Base-by-base conservation (phyloP, 257 asterid species). In the Fraxinus cuspidata region DNA sequence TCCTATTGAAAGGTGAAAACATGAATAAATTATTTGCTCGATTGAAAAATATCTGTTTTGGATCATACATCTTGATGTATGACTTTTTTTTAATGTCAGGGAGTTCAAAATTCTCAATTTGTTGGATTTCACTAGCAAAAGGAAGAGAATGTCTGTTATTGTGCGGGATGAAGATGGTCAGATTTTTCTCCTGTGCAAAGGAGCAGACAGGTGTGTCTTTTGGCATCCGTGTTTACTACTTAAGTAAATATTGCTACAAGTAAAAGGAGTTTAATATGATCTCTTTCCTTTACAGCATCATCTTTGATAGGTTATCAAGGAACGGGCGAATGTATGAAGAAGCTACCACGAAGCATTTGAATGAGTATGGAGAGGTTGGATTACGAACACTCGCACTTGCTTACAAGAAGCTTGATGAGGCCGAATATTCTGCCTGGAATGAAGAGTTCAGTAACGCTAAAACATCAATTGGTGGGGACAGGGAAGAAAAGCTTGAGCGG, bases 121-220 rank as follows among this genome's bases (percentile, higher is more conserved):
- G 86, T 80, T 94, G 90, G 96, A 94, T 81, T 94, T 92, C 87
- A 92, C 98, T 49, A 94, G 98, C 96, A 90, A 94, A 82, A 88
- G 98, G 90, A 94, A 94, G 89, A 85, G 98, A 80, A 94, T 94
- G 98, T 91, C 98, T 82, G 94, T 90, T 67, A 90, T 94, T 78
- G 79, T 94, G 68, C 88, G 83, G 80, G 98, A 91, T 70, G 97
- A 90, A 81, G 77, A 83, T 25, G 96, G 87, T 23, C 95, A 94
- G 90, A 87, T 94, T 80, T 78, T 91, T 85, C 91, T 94, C 76
- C 77, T 94, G 76, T 94, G 97, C 89, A 94, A 94, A 89, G 98
- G 98, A 84, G 98, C 98, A 42, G 98, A 94, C 88, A 92, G 92
- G 98, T 94, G 40, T 56, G 82, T 40, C 64, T 77, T 71, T 78